A percentile compares a stretch with the other conserved stretches of the same genome.
phyloP scores from a whole-genome alignment of 257 asterid genomes.

The Voacanga thouarsii region DNA sequence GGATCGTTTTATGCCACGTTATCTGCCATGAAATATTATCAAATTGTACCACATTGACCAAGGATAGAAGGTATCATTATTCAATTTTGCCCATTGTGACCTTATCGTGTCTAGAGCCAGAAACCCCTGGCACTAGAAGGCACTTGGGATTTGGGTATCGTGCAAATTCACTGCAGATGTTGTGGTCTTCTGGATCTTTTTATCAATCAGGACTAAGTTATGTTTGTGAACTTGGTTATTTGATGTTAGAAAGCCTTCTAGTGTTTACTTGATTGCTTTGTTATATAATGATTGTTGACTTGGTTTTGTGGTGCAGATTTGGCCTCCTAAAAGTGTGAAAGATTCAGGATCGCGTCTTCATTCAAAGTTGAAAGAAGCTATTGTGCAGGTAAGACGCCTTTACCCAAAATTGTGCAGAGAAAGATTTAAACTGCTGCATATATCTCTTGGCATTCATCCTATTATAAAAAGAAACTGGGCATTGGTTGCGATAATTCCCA shows the following conservation, averaged over 20 bases:
- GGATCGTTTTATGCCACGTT: not conserved
- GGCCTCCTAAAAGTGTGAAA: constrained; percentile 96
- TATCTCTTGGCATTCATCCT: not conserved
- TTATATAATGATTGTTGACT: not conserved
- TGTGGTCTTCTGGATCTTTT: not conserved
- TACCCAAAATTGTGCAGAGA: not conserved
- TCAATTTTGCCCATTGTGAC: not conserved
- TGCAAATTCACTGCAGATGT: not conserved
- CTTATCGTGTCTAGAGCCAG: too few species aligned
- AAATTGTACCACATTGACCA: not conserved
- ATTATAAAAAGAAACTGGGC: not conserved
- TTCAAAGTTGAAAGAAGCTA: constrained; percentile 80
- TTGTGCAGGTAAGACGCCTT: constrained; percentile 58
- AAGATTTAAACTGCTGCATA: not conserved
- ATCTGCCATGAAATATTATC: not conserved
- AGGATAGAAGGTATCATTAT: not conserved
- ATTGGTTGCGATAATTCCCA: not conserved
- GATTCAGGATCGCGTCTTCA: constrained; percentile 89
- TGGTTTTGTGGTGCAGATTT: constrained; percentile 56
- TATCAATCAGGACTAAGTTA: not conserved
- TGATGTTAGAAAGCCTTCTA: not conserved
- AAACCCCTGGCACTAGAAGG: not conserved
- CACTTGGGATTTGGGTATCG: not conserved
- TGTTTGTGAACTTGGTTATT: not conserved
- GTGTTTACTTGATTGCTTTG: not conserved